These are phyloP conservation scores for Saccharomycopsis capsularis DNA, from an alignment of 805 yeast genomes.

Conservation along the genomic window DNA sequence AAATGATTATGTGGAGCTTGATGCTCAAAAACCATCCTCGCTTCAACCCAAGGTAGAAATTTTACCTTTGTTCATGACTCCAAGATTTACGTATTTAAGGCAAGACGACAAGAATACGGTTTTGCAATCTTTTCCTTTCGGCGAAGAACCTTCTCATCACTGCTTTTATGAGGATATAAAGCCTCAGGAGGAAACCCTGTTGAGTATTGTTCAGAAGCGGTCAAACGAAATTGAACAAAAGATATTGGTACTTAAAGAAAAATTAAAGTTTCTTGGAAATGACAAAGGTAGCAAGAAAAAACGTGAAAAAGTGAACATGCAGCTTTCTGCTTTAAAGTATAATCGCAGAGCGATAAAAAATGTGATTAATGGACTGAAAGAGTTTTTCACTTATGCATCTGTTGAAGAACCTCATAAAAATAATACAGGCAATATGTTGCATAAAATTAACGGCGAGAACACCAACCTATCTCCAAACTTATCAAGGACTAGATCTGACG, in stretches of 20 bases:
- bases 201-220: constrained; percentile 36
- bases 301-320: constrained; percentile 19
- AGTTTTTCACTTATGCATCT: constrained; percentile 15
- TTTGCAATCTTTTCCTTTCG: constrained; percentile 50
- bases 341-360: constrained; percentile 28
- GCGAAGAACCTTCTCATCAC: constrained; percentile 45
- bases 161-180: constrained; percentile 46
- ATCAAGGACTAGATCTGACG: neutral
- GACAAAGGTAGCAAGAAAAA: constrained; percentile 13
- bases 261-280: constrained; percentile 11
- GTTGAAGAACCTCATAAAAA: constrained; percentile 13
- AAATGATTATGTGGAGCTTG: constrained; percentile 71
- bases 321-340: constrained; percentile 29
- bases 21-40: constrained; percentile 37
- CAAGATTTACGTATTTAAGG: constrained; percentile 54
- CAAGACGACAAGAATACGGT: constrained; percentile 40
- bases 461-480: neutral
- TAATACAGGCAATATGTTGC: too few species aligned
- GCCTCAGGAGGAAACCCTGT: constrained; percentile 48
- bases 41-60: constrained; percentile 38
- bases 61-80: constrained; percentile 44
- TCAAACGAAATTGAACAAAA: constrained; percentile 34
- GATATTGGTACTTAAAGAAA: constrained; percentile 28
- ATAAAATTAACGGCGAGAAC: neutral
- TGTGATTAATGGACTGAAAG: constrained; percentile 28